Base-by-base conservation (phyloP, 345 rosid genomes). In the Boechera divaricarpa region DNA sequence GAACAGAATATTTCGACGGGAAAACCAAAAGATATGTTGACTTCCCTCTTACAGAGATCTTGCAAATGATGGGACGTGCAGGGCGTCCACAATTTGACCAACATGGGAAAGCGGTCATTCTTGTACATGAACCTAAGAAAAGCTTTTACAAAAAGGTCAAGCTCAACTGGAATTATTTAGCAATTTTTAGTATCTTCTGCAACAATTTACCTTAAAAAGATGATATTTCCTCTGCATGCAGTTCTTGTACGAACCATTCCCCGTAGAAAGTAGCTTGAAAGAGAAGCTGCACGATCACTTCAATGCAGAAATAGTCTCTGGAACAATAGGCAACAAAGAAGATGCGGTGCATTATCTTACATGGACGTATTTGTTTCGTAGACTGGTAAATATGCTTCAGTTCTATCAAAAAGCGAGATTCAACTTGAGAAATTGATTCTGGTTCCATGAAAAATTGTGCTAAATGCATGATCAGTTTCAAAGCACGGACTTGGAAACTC, bases 61-160 rank as follows among this genome's bases (percentile, higher is more conserved):
- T 94, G 87, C 98, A 94, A 88, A 94, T 94, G 98, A 94, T 94
- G 98, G 98, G 98, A 45, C 98, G 98, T 83, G 98, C 98, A 24
- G 98, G 98, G 44, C 94, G 98, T 39, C 98, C 98, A n/a, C 98
- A 94, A 56, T 94, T 85, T 79, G 97, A 94, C 82, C 97, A 94
- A 78, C 92, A 94, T 81, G 98, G 98, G 69, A 94, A 94, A 87
- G 98, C 97, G 56, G 98, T 94, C 71, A 90, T 94, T 80, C 97
- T 94, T 81, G 98, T 92, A 80, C 97, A 94, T 87, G 98, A 92
- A 81, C 98, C 98, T 59, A 94, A 94, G 77, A 94, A 94, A 76
- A 92, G 97, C 85, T 94, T 94, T 81, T 94, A 94, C 88, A 94
- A 94, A 81, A 94, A 94, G 95, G 98, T 89, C 69, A 67, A 56